Conservation (phyloP, 1,139 yeast genomes). For the Saccharomyces hybrid region DNA sequence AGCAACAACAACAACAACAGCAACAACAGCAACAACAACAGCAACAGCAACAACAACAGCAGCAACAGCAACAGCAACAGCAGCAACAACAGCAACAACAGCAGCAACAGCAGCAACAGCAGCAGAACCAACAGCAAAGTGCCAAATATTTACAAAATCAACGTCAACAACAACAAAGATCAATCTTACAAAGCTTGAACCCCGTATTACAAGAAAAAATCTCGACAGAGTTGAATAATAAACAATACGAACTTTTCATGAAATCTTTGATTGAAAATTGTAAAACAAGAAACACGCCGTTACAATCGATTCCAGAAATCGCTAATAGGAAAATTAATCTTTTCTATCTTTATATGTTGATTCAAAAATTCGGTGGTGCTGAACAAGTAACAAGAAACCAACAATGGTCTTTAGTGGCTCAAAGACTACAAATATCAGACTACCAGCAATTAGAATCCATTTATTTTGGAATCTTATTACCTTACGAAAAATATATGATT, state of each 20-base stretch:
- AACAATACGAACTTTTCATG: conserved; percentile 58
- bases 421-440: conserved; percentile 40
- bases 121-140: conserved; percentile 14
- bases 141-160: conserved; percentile 2
- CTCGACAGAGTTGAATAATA: conserved; percentile 39
- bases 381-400: conserved; percentile 44
- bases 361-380: conserved; percentile 71
- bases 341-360: conserved; percentile 58
- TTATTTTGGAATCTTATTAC: conserved; percentile 52
- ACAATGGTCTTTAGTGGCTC: conserved; percentile 45
- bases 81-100: conserved; percentile 6
- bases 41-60: conserved; percentile 9
- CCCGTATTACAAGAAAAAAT: conserved; percentile 31
- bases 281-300: conserved; percentile 63
- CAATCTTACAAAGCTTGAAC: conserved; percentile 22
- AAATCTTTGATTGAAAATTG: conserved; percentile 62
- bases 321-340: conserved; percentile 60
- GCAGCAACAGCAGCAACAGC: conserved; percentile 10
- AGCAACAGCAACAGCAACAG: conserved; percentile 25
- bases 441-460: conserved; percentile 50
- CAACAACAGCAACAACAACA: conserved; percentile 8
- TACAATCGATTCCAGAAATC: conserved; percentile 54
- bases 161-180: conserved; percentile 1
- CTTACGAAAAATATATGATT: conserved; percentile 65
- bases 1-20: conserved; percentile 6